These are phyloP conservation scores for Penicillium sp. DNA, from an alignment of 2,329 filamentous ascomycete genomes.

Conservation along the genomic window DNA sequence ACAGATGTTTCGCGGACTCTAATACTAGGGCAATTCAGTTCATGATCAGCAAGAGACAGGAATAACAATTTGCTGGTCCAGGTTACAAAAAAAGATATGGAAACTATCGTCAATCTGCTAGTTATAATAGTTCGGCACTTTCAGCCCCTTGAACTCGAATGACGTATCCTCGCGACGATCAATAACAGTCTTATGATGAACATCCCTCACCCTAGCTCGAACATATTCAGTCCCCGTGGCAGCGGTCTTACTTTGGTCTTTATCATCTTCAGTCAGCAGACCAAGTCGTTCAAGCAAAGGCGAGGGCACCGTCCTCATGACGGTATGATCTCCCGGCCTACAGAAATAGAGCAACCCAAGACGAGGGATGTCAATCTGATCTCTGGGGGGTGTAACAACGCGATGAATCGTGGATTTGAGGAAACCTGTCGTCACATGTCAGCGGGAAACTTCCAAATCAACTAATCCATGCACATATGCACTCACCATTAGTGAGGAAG, in stretches of 20 bases:
- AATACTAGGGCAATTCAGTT: background rate
- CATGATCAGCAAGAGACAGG: background rate
- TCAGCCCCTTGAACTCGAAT: constrained; percentile 47
- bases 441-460: background rate
- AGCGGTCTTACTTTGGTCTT: constrained; percentile 35
- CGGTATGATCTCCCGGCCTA: constrained; percentile 35
- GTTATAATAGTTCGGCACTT: constrained; percentile 40
- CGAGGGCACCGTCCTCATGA: constrained; percentile 35
- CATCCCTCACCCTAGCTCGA: constrained; percentile 48
- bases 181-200: constrained; percentile 48
- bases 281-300: constrained; percentile 40
- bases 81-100: no score
- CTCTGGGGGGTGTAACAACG: constrained; percentile 36
- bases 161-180: constrained; percentile 47
- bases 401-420: constrained; percentile 39
- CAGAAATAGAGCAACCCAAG: constrained; percentile 42
- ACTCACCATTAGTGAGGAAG: constrained; percentile 49
- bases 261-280: constrained; percentile 43
- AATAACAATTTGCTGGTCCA: background rate
- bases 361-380: constrained; percentile 34
- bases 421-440: constrained; percentile 7
- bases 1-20: background rate
- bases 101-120: background rate
- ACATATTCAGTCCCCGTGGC: constrained; percentile 49
- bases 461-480: background rate